Percentiles rank a stretch among this genome's conserved stretches.
phyloP scores from a whole-genome alignment of 768 basidiomycete species.

The Lentinula detonsa region DNA sequence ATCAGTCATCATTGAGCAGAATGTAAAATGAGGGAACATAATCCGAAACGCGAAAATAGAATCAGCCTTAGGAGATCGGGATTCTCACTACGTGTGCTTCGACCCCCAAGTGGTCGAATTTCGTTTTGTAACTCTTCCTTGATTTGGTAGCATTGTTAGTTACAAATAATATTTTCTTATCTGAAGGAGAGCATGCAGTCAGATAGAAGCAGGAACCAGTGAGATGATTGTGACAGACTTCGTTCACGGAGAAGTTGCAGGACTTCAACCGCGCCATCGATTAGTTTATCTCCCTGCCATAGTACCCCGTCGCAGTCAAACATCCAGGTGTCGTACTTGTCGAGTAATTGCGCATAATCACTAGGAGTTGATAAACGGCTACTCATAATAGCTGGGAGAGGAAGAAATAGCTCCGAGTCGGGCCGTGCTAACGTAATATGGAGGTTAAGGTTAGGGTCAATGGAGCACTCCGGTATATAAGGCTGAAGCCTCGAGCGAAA shows the following conservation, averaged over 20 bases:
- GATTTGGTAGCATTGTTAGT: slow-evolving; percentile 98
- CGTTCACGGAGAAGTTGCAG: slow-evolving; percentile 63
- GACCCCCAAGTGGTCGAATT: slow-evolving; percentile 88
- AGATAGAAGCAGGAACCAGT: slow-evolving; percentile 1
- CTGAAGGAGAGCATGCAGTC: slow-evolving; percentile 27
- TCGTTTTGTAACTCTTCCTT: slow-evolving; percentile 76
- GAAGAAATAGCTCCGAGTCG: background rate
- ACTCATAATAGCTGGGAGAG: background rate
- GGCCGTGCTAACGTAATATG: background rate
- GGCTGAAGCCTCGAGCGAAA: background rate
- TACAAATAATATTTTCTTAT: slow-evolving; percentile 84
- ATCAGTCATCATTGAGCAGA: background rate
- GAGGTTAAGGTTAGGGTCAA: background rate
- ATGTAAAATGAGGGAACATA: background rate
- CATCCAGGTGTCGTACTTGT: slow-evolving; percentile 88
- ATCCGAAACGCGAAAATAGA: background rate
- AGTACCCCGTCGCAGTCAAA: slow-evolving; percentile 96
- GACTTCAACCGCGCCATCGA: slow-evolving; percentile 76
- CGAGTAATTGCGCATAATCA: slow-evolving; percentile 25
- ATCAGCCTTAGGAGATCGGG: too few relatives aligned
- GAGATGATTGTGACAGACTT: slow-evolving; percentile 41
- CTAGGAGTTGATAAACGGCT: background rate
- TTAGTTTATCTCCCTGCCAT: slow-evolving; percentile 78
- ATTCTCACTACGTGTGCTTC: slow-evolving; percentile 74
- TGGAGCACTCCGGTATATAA: background rate